Evolutionary conservation across 352 stramenopile species (phyloP).

Genomic region (Aphanomyces astaci): DNA sequence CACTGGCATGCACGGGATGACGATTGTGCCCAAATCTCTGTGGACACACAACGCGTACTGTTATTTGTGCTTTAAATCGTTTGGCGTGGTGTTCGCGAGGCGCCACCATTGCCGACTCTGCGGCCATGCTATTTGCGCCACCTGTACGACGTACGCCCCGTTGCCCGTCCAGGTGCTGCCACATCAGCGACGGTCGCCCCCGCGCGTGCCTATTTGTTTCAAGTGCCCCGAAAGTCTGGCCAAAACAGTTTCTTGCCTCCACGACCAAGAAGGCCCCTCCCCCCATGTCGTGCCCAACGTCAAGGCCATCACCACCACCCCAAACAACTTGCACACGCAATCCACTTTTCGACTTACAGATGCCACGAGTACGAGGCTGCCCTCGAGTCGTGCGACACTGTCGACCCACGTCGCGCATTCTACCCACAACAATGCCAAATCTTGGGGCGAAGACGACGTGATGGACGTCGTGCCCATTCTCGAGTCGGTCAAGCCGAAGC

Average conservation of each 20-base stretch:
- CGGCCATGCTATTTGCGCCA: conserved; percentile 15
- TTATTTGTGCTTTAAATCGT: conserved; percentile 10
- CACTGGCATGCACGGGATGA: neutral
- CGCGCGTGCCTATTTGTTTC: neutral
- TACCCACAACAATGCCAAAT: neutral
- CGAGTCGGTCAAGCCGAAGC: neutral
- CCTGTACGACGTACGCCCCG: neutral
- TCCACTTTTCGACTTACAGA: too few species aligned
- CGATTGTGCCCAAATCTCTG: conserved; percentile 1
- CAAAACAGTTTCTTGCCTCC: too few species aligned
- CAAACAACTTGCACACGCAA: too few species aligned
- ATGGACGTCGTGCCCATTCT: neutral
- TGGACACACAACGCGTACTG: conserved; percentile 20
- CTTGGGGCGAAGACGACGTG: neutral
- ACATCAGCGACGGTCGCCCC: neutral
- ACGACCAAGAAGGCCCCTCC: too few species aligned
- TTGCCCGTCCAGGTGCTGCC: too few species aligned
- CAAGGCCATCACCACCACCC: too few species aligned
- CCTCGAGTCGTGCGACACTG: neutral
- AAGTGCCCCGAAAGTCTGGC: neutral
- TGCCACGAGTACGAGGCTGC: too few species aligned
- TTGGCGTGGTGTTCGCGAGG: neutral
- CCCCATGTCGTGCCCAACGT: too few species aligned
- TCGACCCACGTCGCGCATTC: neutral
- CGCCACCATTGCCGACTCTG: conserved; percentile 20